phyloP scores from a whole-genome alignment of 2,329 filamentous ascomycete genomes.

The Fusarium mundagurra region DNA sequence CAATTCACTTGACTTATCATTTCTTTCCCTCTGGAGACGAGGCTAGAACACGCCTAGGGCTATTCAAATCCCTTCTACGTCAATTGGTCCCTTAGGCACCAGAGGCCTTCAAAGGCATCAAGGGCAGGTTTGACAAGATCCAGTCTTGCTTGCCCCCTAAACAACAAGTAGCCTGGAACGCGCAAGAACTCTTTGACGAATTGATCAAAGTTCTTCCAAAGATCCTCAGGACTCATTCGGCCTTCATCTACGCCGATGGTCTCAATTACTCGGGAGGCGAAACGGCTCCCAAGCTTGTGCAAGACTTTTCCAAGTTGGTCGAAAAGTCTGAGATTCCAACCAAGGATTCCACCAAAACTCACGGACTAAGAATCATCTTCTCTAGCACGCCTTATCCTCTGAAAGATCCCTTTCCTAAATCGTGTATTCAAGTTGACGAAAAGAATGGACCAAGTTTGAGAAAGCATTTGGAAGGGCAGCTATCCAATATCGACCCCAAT shows the following conservation, averaged over 20 bases:
- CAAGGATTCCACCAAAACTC: background rate
- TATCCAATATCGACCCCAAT: background rate
- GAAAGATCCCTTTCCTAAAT: background rate
- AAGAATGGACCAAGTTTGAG: background rate
- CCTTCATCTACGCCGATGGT: background rate
- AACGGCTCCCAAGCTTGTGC: background rate
- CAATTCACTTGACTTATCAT: background rate
- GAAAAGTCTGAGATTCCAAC: background rate
- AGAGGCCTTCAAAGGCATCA: background rate
- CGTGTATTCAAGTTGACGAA: background rate
- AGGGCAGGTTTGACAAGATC: background rate
- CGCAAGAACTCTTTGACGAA: background rate
- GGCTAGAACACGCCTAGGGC: background rate
- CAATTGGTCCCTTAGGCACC: background rate
- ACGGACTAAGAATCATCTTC: background rate
- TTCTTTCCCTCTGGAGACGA: background rate
- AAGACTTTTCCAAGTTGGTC: conserved; percentile 2
- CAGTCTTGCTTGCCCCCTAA: background rate
- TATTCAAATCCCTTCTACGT: background rate
- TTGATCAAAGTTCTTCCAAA: background rate
- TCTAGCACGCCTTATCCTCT: background rate
- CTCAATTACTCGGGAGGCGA: background rate
- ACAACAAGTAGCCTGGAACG: background rate
- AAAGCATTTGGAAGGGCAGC: background rate
- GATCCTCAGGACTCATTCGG: background rate